These are phyloP conservation scores for Blastobotrys proliferans DNA, from an alignment of 1,139 yeast genomes.

Conservation along the genomic window DNA sequence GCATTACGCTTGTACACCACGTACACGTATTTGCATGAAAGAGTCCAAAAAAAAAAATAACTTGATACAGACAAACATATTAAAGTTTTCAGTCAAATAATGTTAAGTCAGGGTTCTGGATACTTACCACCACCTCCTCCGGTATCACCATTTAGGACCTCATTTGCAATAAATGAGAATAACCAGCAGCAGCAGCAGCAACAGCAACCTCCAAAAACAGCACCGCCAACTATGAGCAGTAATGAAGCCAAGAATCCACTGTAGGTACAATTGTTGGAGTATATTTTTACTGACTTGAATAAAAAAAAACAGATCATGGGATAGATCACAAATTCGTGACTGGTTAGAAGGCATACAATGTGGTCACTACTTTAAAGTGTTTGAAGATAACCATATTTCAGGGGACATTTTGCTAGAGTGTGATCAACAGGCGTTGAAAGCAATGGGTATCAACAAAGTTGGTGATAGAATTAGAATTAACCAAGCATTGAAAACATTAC, in stretches of 20 bases:
- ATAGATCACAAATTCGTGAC: constrained; percentile 29
- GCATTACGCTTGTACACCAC: no score
- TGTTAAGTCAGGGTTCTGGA: no score
- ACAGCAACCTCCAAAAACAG: constrained; percentile 16
- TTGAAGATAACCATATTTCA: constrained; percentile 49
- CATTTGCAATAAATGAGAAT: constrained; percentile 22
- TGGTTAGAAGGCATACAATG: constrained; percentile 38
- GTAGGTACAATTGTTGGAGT: neutral
- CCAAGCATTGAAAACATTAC: constrained; percentile 41
- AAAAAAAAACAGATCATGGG: constrained; percentile 25
- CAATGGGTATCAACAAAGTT: constrained; percentile 67
- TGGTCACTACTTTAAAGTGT: constrained; percentile 30
- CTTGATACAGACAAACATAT: no score
- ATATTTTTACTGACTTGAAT: constrained; percentile 3
- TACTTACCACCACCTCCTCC: constrained; percentile 31
- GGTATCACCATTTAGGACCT: constrained; percentile 27
- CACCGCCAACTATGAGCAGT: constrained; percentile 12
- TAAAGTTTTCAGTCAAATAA: no score
- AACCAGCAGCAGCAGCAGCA: no score
- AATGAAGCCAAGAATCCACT: constrained; percentile 1
- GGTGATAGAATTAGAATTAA: constrained; percentile 78
- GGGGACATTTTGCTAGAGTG: constrained; percentile 58
- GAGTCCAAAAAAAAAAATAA: no score
- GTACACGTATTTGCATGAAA: no score
- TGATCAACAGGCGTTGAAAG: constrained; percentile 65